phyloP scores from a whole-genome alignment of 441 rosid genomes.

The Sinapis alba region DNA sequence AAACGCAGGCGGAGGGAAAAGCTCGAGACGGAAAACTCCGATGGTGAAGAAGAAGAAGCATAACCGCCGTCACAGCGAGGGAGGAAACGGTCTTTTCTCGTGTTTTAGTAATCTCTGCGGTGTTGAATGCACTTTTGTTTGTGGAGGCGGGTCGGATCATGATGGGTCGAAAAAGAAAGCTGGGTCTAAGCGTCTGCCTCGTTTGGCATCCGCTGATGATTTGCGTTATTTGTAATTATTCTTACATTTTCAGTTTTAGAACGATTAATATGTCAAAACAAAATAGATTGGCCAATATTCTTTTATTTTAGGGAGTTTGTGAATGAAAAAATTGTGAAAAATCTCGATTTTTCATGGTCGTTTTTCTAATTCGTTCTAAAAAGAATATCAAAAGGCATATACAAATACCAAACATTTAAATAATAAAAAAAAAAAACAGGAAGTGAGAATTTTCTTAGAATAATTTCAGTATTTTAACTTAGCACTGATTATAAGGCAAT shows the following conservation, averaged over 20 bases:
- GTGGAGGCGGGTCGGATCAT: conserved; percentile 46
- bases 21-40: conserved; percentile 17
- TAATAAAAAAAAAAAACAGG: neutral
- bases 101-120: conserved; percentile 74
- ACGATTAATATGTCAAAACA: neutral
- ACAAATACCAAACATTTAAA: neutral
- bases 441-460: neutral
- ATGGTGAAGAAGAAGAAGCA: conserved; percentile 24
- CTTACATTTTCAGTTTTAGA: neutral
- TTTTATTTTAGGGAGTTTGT: neutral
- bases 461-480: neutral
- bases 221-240: conserved; percentile 37
- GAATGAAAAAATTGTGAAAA: conserved; percentile 7
- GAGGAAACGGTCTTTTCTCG: conserved; percentile 50
- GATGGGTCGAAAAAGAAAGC: conserved; percentile 21
- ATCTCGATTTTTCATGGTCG: neutral
- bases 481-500: too few relatives aligned
- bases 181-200: conserved; percentile 6
- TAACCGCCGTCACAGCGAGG: conserved; percentile 40
- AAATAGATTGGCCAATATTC: neutral
- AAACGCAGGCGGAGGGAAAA: conserved; percentile 7
- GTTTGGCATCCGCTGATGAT: conserved; percentile 27
- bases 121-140: conserved; percentile 61
- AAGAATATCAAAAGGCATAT: neutral
- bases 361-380: neutral